Conservation (phyloP, 2,329 filamentous ascomycete species). For the Aspergillus pseudoviridinutans region DNA sequence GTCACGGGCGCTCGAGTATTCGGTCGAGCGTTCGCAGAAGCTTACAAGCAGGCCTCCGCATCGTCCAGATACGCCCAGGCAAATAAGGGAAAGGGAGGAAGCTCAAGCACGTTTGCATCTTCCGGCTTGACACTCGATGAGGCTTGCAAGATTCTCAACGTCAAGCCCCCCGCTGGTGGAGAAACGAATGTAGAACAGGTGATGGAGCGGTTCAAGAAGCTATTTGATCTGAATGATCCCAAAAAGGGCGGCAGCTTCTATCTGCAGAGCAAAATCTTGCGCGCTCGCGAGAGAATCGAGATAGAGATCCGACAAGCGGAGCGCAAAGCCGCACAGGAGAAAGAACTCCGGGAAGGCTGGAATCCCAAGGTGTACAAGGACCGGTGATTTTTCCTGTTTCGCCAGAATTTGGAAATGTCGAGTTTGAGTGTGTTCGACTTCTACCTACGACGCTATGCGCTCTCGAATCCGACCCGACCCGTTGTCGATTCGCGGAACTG, state of each 20-base stretch:
- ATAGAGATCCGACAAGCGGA: constrained; percentile 71
- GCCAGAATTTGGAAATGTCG: background rate
- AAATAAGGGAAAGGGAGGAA: constrained; percentile 55
- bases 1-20: constrained; percentile 87
- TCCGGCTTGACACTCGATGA: constrained; percentile 88
- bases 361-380: constrained; percentile 95
- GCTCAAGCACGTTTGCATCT: constrained; percentile 53
- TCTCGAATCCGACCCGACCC: background rate
- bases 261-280: constrained; percentile 91
- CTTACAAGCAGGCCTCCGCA: constrained; percentile 91
- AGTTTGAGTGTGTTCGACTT: background rate
- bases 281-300: constrained; percentile 89
- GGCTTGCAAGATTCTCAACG: constrained; percentile 95
- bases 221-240: constrained; percentile 93
- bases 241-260: constrained; percentile 97
- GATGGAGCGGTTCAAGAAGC: constrained; percentile 81
- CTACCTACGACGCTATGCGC: background rate
- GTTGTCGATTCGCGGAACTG: background rate
- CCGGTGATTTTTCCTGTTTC: constrained; percentile 44
- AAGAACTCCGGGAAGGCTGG: constrained; percentile 79
- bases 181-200: constrained; percentile 75
- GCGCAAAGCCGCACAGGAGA: constrained; percentile 68
- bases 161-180: constrained; percentile 78
- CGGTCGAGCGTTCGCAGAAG: constrained; percentile 87
- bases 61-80: constrained; percentile 77